Evolutionary conservation across 2,329 filamentous ascomycete genomes (phyloP), one percentile per base, ranked within the genome.

Genomic region (Fusarium vanettenii): DNA sequence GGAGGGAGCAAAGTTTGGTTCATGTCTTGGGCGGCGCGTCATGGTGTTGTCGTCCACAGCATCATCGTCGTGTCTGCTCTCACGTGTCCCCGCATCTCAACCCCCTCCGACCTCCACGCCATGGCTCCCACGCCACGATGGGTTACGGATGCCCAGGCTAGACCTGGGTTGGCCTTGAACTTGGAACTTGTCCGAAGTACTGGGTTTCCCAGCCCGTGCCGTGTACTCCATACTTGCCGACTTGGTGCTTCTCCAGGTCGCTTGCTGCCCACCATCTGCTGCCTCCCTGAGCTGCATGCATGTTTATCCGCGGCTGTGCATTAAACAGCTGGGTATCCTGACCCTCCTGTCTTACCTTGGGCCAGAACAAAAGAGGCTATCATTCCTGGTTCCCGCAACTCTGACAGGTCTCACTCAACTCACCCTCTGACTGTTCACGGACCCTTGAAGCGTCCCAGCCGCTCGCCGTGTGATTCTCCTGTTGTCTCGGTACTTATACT

Each of bases 11-110:
- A 43, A 70, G 67, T 73, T 71, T 71, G 64, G 29, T 52, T 68
- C 66, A 56, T 67, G 55, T 67, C 60, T 64, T 60, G 31, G 60
- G 33, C 59, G 60, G 62, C 67, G 76, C 77, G 77, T 79, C 77
- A 79, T 79, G 69, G 66, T 75, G 66, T 52, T 75, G 67, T 68
- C 65, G 35, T 71, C 67, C 66, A 72, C 57, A 76, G 77, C 76
- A 79, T 79, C 77, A 76, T 74, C 65, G 61, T 66, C 59, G 64
- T 66, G 52, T 68, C 64, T 70, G 70, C 67, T 63, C 76, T 79
- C 77, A 78, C 76, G 71, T 79, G 77, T 79, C 77, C 77, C 77
- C 77, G 77, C 77, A 79, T 76, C 77, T 77, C 64, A 70, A 60
- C 66, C 64, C 76, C 66, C 66, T 76, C 69, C 74, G 71, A 73